Evolutionary conservation across 768 basidiomycete genomes (phyloP), one percentile per base, ranked within the genome.

Genomic region (Psilocybe sp.): DNA sequence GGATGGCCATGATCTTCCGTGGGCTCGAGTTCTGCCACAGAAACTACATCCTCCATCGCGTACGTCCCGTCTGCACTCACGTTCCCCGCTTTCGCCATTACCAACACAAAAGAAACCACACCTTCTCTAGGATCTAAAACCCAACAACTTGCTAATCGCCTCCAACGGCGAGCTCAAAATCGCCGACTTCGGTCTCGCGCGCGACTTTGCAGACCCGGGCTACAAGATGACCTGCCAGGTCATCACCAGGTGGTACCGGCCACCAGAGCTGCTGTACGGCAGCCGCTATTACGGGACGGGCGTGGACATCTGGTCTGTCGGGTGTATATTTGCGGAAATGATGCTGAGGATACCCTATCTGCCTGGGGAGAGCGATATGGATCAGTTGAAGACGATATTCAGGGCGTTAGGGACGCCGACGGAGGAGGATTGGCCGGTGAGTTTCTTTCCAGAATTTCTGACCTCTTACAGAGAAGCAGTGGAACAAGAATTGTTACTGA

Each of bases 171-270:
- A 90, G 46, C 85, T 98, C 56, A 99, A 99, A 71, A 81, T 99
- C 41, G 97, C 97, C 11, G 97, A 99, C 81, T 99, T 99, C 66
- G 97, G 97, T 79, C 81, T 99, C 7, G 97, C 97, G 19, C 75
- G 97, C 49, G 97, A 99, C 71, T 96, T 89, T 66, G 92, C 89
- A 13, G 97, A 98, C 60, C 93, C 95, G 19, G 89, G 87, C 3
- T 87, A 87, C 62, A 93, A 92, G 68, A 98, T 99, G 97, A 98
- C 97, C 0, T 91, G 87, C 60, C 94, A 98, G 63, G 96, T 99
- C 53, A 98, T 99, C 69, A 99, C 97, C 34, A 96, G 96, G 57
- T 99, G 97, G 97, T 99, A 99, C 63, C 89, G 97, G 2, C 92
- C 96, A 4, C 95, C 97, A 13, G 96, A 99, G 66, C 79, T 99